phyloP scores from a whole-genome alignment of 2,329 filamentous ascomycete genomes.

The Phialocephala subalpina region DNA sequence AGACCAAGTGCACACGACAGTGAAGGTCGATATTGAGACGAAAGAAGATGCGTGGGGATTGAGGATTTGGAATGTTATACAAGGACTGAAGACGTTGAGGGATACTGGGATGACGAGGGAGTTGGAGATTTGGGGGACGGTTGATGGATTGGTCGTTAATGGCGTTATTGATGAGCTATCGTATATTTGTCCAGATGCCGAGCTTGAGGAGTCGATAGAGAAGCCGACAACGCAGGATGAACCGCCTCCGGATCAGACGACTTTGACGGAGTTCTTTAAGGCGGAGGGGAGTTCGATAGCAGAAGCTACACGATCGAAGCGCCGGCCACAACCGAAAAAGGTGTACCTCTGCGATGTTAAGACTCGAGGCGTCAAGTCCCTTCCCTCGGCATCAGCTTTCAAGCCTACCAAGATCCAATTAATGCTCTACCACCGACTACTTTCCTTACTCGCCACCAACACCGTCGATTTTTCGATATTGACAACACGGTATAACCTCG shows the following conservation, averaged over 20 bases:
- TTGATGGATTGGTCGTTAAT: conserved; percentile 85
- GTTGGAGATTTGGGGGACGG: conserved; percentile 83
- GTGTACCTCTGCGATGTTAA: conserved; percentile 92
- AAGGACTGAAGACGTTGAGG: conserved; percentile 78
- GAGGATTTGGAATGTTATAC: conserved; percentile 89
- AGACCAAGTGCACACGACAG: conserved; percentile 81
- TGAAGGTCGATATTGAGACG: conserved; percentile 74
- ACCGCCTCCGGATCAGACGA: conserved; percentile 42
- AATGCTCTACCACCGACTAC: conserved; percentile 86
- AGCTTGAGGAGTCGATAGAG: conserved; percentile 60
- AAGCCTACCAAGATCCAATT: conserved; percentile 86
- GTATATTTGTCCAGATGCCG: conserved; percentile 76
- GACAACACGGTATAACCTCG: conserved; percentile 75
- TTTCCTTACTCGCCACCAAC: conserved; percentile 78
- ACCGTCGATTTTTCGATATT: conserved; percentile 74
- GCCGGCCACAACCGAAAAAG: conserved; percentile 37
- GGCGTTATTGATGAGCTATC: conserved; percentile 90
- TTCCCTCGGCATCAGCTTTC: conserved; percentile 69
- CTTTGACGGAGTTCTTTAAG: conserved; percentile 42
- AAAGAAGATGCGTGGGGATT: conserved; percentile 86
- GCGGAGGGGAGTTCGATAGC: conserved; percentile 24
- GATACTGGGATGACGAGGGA: conserved; percentile 78
- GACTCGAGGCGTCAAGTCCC: conserved; percentile 71
- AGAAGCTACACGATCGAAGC: conserved; percentile 28
- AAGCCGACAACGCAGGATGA: conserved; percentile 46